Base-by-base conservation (phyloP, 176 grass and related monocot genomes). In the Elaeis guineensis region DNA sequence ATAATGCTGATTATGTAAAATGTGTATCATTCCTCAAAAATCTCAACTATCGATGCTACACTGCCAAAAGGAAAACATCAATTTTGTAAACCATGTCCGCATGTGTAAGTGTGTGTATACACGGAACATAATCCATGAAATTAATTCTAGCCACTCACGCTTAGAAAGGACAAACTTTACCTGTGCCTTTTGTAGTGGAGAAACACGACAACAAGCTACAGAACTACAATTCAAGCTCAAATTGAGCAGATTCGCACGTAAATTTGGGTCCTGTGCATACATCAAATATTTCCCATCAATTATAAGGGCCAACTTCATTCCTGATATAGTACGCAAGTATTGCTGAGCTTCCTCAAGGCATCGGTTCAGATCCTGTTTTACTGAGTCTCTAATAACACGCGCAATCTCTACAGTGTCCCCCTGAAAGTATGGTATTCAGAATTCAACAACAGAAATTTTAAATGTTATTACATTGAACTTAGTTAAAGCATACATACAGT, bases 231-330 rank as follows among this genome's bases (percentile, higher is more conserved):
- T 92, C 62, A 98, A 82, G 73, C 94, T 98, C 63, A 98, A 82
- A 39, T 81, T 86, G 76, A 98, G 94, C 62, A 98, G 82, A 83
- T 92, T 72, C 23, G 83, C 85, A 69, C 94, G 88, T 63, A 98
- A 85, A 92, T 79, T 89, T 76, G 88, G 93, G 59, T 98, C 94
- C 59, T 92, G 63, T 49, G 88, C 94, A 92, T 98, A 92, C 94
- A 93, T 93, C 71, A 98, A 60, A 58, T 88, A 98, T 82, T 86
- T 92, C 7, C 94, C 94, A 86, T 98, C 94, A 86, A 98, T 92
- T 83, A 98, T 79, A 67, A 98, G 79, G 19, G 88, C 79, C 66
- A 92, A 77, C 52, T 83, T 98, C 78, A 59, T 72, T 78, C 64
- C 73, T 4, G 81, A 71, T 25, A 48, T 59, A 29, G 67, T 78